Conservation (phyloP, 371 early-diverging fungal species). For the Lichtheimia ornata region DNA sequence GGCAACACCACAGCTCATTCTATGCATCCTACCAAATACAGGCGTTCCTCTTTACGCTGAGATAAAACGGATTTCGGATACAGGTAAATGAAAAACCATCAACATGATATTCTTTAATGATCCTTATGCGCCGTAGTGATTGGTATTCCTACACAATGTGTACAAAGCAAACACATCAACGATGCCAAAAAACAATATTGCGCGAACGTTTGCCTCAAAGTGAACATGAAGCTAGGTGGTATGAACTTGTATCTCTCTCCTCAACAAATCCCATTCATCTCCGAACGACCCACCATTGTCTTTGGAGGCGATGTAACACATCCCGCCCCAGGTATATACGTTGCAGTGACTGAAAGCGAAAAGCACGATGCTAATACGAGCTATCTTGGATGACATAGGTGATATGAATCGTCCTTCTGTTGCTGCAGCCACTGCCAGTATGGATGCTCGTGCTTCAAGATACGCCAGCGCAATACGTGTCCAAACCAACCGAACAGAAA, state of each 20-base stretch:
- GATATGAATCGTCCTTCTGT: conserved; percentile 81
- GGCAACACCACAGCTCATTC: conserved; percentile 71
- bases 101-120: background rate
- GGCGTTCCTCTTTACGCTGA: conserved; percentile 88
- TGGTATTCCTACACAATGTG: conserved; percentile 90
- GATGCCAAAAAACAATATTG: conserved; percentile 66
- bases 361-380: background rate
- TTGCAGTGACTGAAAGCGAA: conserved; percentile 61
- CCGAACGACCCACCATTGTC: conserved; percentile 82
- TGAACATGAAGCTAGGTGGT: conserved; percentile 88
- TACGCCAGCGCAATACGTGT: conserved; percentile 83
- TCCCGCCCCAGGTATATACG: conserved; percentile 84
- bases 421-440: conserved; percentile 67
- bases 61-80: conserved; percentile 94
- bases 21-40: conserved; percentile 88
- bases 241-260: conserved; percentile 68
- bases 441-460: conserved; percentile 85
- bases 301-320: conserved; percentile 95
- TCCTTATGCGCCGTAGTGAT: conserved; percentile 41
- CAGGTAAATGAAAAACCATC: conserved; percentile 29
- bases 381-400: conserved; percentile 31
- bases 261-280: conserved; percentile 62
- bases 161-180: conserved; percentile 72
- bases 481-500: conserved; percentile 85
- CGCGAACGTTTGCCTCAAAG: conserved; percentile 81